Evolutionary conservation across 495 filamentous ascomycete genomes (phyloP).

Genomic region (Cetradonia linearis): DNA sequence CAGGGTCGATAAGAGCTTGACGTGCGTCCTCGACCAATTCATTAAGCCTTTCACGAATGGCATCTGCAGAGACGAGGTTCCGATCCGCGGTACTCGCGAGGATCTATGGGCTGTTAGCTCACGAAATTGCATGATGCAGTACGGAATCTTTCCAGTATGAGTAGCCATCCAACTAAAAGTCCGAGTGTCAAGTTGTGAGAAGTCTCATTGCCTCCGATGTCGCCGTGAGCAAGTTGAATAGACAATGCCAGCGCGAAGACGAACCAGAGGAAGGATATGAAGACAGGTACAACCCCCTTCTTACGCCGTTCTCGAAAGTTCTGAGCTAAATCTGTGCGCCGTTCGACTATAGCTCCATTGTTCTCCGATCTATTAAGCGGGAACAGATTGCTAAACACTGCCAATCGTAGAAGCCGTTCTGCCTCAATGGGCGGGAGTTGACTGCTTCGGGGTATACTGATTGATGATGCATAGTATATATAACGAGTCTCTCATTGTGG

Average conservation of each 20-base stretch:
- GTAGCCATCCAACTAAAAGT: slow-evolving; percentile 26
- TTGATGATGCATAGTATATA: slow-evolving; percentile 40
- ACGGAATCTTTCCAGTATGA: slow-evolving; percentile 18
- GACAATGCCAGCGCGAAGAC: slow-evolving; percentile 31
- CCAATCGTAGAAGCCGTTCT: slow-evolving; percentile 32
- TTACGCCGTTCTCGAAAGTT: slow-evolving; percentile 30
- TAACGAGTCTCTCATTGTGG: slow-evolving; percentile 36
- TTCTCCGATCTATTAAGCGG: slow-evolving; percentile 21
- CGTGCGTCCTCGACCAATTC: slow-evolving; percentile 31
- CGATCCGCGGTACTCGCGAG: slow-evolving; percentile 40
- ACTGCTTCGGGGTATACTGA: slow-evolving; percentile 33
- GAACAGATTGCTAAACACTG: slow-evolving; percentile 33
- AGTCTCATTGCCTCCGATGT: slow-evolving; percentile 34
- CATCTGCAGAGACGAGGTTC: slow-evolving; percentile 36
- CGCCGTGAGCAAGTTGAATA: slow-evolving; percentile 31
- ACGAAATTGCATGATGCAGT: background rate
- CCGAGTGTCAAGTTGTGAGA: slow-evolving; percentile 42
- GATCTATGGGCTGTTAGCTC: slow-evolving; percentile 39
- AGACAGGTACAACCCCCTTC: slow-evolving; percentile 34
- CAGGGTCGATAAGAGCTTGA: slow-evolving; percentile 24
- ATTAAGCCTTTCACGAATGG: slow-evolving; percentile 34
- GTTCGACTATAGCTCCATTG: slow-evolving; percentile 24
- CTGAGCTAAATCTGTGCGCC: slow-evolving; percentile 29
- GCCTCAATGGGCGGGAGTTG: slow-evolving; percentile 26
- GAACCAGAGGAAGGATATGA: slow-evolving; percentile 35